A percentile compares a stretch with the other conserved stretches of the same genome.
phyloP scores from a whole-genome alignment of 352 stramenopile genomes.

The Pythium insidiosum region DNA sequence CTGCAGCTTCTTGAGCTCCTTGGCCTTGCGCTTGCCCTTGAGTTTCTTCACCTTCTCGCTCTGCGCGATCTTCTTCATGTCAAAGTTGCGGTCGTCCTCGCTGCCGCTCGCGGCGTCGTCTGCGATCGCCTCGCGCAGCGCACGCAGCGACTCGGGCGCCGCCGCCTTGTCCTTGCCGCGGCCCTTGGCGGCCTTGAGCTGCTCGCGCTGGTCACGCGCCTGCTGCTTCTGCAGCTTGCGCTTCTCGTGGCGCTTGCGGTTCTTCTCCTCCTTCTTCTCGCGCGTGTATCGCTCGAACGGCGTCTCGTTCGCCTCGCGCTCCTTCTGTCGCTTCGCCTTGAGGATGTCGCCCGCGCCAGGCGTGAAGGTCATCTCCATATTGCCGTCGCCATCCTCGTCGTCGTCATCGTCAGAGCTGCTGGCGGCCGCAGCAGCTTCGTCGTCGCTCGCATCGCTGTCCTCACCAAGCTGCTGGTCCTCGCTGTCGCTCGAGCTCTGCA shows the following conservation, averaged over 20 bases:
- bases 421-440: too few species aligned
- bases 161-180: constrained; percentile 45
- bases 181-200: too few species aligned
- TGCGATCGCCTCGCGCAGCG: constrained; percentile 52
- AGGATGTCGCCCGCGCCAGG: constrained; percentile 59
- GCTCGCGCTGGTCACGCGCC: constrained; percentile 50
- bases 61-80: constrained; percentile 78
- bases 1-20: constrained; percentile 67
- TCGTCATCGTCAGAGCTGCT: too few species aligned
- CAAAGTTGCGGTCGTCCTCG: constrained; percentile 67
- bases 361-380: constrained; percentile 85
- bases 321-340: constrained; percentile 65
- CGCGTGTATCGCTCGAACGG: constrained; percentile 78
- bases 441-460: constrained; percentile 14
- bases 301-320: constrained; percentile 72
- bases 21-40: constrained; percentile 72
- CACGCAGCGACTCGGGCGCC: constrained; percentile 29
- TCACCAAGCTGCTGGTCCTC: constrained; percentile 16
- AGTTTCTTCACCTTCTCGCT: constrained; percentile 65
- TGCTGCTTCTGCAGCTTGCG: constrained; percentile 47
- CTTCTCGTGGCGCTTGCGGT: constrained; percentile 79
- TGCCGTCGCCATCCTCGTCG: constrained; percentile 16
- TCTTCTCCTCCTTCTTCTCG: constrained; percentile 85
- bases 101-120: constrained; percentile 22
- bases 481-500: too few species aligned